phyloP scores from a whole-genome alignment of 768 basidiomycete species.

The Suillus bovinus region DNA sequence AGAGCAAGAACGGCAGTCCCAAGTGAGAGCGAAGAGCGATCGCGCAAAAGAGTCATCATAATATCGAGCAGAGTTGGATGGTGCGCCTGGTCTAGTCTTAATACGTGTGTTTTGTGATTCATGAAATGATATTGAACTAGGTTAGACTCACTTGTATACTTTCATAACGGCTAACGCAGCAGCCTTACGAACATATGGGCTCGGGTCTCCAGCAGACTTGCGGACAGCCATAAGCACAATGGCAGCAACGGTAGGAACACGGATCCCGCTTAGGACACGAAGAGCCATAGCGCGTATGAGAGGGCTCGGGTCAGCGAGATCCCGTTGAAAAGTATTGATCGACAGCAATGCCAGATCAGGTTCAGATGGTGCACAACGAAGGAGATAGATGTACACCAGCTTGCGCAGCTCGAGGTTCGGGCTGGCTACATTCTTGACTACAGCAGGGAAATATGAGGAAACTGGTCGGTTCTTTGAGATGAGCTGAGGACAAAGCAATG shows the following conservation, averaged over 20 bases:
- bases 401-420: slow-evolving; percentile 93
- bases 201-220: slow-evolving; percentile 89
- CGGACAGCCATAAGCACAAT: slow-evolving; percentile 87
- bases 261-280: slow-evolving; percentile 89
- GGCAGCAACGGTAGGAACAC: slow-evolving; percentile 84
- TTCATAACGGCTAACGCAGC: slow-evolving; percentile 90
- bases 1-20: slow-evolving; percentile 88
- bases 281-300: slow-evolving; percentile 96
- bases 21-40: slow-evolving; percentile 83
- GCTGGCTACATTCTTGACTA: slow-evolving; percentile 96
- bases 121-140: slow-evolving; percentile 10
- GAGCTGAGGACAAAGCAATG: slow-evolving; percentile 51
- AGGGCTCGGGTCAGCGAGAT: slow-evolving; percentile 88
- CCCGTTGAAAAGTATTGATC: slow-evolving; percentile 98
- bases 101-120: slow-evolving; percentile 2
- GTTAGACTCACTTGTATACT: slow-evolving; percentile 64
- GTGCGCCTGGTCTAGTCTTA: slow-evolving; percentile 74
- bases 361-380: slow-evolving; percentile 90
- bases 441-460: slow-evolving; percentile 92
- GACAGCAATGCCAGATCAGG: slow-evolving; percentile 94
- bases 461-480: slow-evolving; percentile 93
- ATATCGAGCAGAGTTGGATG: slow-evolving; percentile 70
- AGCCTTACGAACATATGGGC: slow-evolving; percentile 93
- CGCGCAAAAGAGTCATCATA: slow-evolving; percentile 62
- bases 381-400: slow-evolving; percentile 95